Percentiles rank a stretch among this genome's conserved stretches.
Evolutionary conservation across 2,329 filamentous ascomycete species (phyloP).

Genomic region (Atkinsonella texensis): DNA sequence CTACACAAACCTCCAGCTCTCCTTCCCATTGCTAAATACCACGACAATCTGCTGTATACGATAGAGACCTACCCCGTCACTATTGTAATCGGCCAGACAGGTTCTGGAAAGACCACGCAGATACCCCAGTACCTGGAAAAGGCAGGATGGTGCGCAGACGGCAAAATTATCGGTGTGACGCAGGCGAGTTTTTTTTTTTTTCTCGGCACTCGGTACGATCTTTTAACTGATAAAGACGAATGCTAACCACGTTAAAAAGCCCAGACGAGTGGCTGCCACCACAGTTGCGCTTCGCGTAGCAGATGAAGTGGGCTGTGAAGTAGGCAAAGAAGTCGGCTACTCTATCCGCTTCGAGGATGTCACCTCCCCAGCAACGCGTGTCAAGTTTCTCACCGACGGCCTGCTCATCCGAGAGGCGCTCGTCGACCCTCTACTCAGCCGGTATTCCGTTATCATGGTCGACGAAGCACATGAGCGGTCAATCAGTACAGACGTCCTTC

Average conservation of each 20-base stretch:
- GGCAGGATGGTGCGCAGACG: slow-evolving; percentile 78
- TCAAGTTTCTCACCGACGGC: slow-evolving; percentile 94
- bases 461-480: slow-evolving; percentile 95
- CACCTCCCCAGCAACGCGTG: slow-evolving; percentile 70
- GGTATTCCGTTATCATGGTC: slow-evolving; percentile 94
- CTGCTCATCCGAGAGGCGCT: slow-evolving; percentile 83
- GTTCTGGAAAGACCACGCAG: slow-evolving; percentile 91
- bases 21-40: slow-evolving; percentile 77
- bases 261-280: slow-evolving; percentile 78
- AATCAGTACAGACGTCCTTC: slow-evolving; percentile 79
- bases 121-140: slow-evolving; percentile 83
- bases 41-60: slow-evolving; percentile 68
- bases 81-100: slow-evolving; percentile 86
- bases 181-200: slow-evolving; percentile 47
- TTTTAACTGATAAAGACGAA: not conserved
- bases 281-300: slow-evolving; percentile 82
- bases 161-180: slow-evolving; percentile 76
- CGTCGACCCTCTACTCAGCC: slow-evolving; percentile 78
- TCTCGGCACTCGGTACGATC: not conserved
- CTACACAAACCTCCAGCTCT: slow-evolving; percentile 76
- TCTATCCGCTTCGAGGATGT: slow-evolving; percentile 88
- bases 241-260: slow-evolving; percentile 35
- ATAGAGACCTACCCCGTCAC: slow-evolving; percentile 77
- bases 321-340: slow-evolving; percentile 88
- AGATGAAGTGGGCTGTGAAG: slow-evolving; percentile 72